These are phyloP conservation scores for Suillus bovinus DNA, from an alignment of 768 basidiomycete genomes.

Conservation along the genomic window DNA sequence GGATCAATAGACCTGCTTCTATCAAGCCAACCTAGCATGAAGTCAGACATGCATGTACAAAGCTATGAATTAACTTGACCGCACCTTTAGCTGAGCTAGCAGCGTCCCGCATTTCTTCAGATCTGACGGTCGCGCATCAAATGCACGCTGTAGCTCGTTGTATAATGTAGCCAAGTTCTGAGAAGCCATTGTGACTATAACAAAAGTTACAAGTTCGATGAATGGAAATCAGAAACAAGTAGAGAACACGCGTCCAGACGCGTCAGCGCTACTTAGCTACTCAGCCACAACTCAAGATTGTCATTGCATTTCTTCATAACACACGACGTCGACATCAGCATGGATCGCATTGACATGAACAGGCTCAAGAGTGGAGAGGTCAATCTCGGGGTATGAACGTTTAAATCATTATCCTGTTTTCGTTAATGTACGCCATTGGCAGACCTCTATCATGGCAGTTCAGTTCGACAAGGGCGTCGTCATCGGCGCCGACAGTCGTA, in stretches of 20 bases:
- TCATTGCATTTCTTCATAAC: constrained; percentile 14
- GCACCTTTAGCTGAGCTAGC: constrained; percentile 76
- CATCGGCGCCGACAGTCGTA: constrained; percentile 95
- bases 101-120: constrained; percentile 64
- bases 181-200: constrained; percentile 43
- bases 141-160: constrained; percentile 65
- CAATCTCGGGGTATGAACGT: constrained; percentile 83
- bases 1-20: constrained; percentile 74
- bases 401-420: background rate
- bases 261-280: constrained; percentile 42
- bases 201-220: background rate
- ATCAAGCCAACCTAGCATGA: constrained; percentile 67
- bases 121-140: constrained; percentile 64
- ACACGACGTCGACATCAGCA: constrained; percentile 30
- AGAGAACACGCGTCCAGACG: constrained; percentile 45
- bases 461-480: constrained; percentile 95
- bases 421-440: constrained; percentile 8
- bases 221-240: background rate
- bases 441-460: constrained; percentile 99
- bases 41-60: background rate
- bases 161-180: constrained; percentile 60
- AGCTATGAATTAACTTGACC: constrained; percentile 2
- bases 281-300: constrained; percentile 24
- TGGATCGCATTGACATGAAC: constrained; percentile 77
- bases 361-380: constrained; percentile 94